Conservation (phyloP, 78 protist species). For the Anaeramoeba flamelloides region DNA sequence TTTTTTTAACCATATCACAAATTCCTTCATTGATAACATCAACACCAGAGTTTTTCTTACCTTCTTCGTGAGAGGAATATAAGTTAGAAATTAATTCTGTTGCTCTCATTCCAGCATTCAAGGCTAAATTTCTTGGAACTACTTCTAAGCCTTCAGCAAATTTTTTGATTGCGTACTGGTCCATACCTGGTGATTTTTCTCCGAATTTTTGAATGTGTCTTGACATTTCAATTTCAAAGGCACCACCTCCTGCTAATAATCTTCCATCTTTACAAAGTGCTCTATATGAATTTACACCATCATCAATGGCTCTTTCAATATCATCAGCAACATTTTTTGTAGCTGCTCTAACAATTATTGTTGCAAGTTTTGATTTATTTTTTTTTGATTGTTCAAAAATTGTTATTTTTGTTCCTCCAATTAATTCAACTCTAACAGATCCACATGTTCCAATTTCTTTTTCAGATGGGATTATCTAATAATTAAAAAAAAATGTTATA, state of each 20-base stretch:
- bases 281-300: constrained; percentile 80
- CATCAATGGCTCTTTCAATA: constrained; percentile 83
- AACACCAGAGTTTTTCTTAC: constrained; percentile 56
- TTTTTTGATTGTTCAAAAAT: constrained; percentile 5
- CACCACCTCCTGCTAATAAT: constrained; percentile 92
- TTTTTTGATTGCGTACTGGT: constrained; percentile 79
- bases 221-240: constrained; percentile 74
- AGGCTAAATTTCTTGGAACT: constrained; percentile 87
- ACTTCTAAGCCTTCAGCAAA: constrained; percentile 79
- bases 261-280: constrained; percentile 57
- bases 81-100: constrained; percentile 38
- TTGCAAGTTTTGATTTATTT: constrained; percentile 38
- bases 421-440: no score
- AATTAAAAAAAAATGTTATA: no score
- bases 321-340: constrained; percentile 85
- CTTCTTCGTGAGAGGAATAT: constrained; percentile 71
- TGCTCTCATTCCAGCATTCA: constrained; percentile 67
- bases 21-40: constrained; percentile 42
- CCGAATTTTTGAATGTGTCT: constrained; percentile 15
- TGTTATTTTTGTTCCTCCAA: no score
- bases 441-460: no score
- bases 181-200: constrained; percentile 23
- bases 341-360: constrained; percentile 83
- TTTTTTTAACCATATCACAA: constrained; percentile 9
- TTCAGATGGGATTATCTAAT: no score